Evolutionary conservation across 2,329 filamentous ascomycete genomes (phyloP).

Genomic region (Penicillium aurantiogriseum): DNA sequence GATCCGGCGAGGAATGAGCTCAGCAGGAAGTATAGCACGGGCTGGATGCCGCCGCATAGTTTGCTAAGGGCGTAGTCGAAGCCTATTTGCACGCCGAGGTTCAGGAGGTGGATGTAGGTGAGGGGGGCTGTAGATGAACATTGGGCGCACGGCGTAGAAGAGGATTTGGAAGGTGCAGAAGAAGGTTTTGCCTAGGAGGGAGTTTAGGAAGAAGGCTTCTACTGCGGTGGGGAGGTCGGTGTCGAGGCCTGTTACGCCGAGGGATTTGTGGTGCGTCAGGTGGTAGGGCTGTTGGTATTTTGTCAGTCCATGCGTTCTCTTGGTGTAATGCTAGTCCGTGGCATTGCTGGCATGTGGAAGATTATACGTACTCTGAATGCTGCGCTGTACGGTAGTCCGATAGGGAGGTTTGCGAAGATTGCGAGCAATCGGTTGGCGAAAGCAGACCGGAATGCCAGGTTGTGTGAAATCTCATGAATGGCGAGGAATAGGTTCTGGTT

Average conservation of each 20-base stretch:
- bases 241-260: conserved; percentile 93
- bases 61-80: conserved; percentile 73
- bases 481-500: conserved; percentile 99
- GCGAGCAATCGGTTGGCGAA: conserved; percentile 80
- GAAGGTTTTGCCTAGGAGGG: conserved; percentile 90
- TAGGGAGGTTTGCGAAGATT: conserved; percentile 91
- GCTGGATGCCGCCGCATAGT: conserved; percentile 53
- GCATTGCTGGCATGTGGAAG: not conserved
- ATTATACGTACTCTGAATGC: conserved; percentile 71
- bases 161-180: conserved; percentile 99
- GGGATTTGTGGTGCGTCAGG: conserved; percentile 96
- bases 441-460: conserved; percentile 83
- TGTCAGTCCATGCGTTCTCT: conserved; percentile 8
- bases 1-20: conserved; percentile 92
- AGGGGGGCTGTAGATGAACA: conserved; percentile 92
- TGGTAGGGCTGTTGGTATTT: conserved; percentile 71
- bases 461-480: conserved; percentile 98
- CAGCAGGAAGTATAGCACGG: conserved; percentile 78
- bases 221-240: conserved; percentile 90
- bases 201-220: conserved; percentile 91
- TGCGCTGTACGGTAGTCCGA: conserved; percentile 92
- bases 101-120: conserved; percentile 79
- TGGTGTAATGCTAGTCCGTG: not conserved
- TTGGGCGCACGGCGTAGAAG: conserved; percentile 95
- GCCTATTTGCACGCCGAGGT: conserved; percentile 70